These are phyloP conservation scores for Apiospora koreana DNA, from an alignment of 2,329 filamentous ascomycete species.

Conservation along the genomic window DNA sequence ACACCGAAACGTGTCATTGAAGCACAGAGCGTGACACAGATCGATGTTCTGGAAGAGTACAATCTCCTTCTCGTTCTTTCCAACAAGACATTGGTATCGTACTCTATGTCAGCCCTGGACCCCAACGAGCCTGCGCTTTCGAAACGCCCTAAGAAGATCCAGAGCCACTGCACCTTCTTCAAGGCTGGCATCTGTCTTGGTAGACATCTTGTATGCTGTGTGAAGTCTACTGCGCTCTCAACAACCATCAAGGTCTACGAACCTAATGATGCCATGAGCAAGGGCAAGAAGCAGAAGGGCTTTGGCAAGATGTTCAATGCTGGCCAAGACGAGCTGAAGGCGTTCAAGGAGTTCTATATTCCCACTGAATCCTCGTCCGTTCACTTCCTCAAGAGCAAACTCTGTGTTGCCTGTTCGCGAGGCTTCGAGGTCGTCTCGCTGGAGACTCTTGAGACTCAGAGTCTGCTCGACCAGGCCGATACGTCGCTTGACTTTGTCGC, in stretches of 20 bases:
- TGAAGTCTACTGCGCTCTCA: conserved; percentile 89
- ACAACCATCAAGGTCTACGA: conserved; percentile 99
- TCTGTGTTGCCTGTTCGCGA: conserved; percentile 92
- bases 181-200: conserved; percentile 94
- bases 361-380: conserved; percentile 97
- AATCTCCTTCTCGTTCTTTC: conserved; percentile 86
- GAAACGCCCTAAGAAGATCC: conserved; percentile 92
- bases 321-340: conserved; percentile 91
- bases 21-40: conserved; percentile 83
- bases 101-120: conserved; percentile 83
- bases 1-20: conserved; percentile 83
- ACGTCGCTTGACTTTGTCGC: conserved; percentile 97
- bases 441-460: conserved; percentile 97
- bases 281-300: conserved; percentile 93
- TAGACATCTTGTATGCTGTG: conserved; percentile 91
- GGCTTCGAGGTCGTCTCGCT: conserved; percentile 97
- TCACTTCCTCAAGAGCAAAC: conserved; percentile 93
- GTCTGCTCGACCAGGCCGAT: conserved; percentile 93
- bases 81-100: conserved; percentile 91
- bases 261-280: conserved; percentile 90
- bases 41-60: conserved; percentile 96
- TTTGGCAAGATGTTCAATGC: conserved; percentile 93
- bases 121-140: conserved; percentile 76
- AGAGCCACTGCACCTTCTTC: conserved; percentile 98
- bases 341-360: conserved; percentile 99